Evolutionary conservation across 108 stramenopile species (phyloP).

Genomic region (Cyclotella choctawhatcheeana): DNA sequence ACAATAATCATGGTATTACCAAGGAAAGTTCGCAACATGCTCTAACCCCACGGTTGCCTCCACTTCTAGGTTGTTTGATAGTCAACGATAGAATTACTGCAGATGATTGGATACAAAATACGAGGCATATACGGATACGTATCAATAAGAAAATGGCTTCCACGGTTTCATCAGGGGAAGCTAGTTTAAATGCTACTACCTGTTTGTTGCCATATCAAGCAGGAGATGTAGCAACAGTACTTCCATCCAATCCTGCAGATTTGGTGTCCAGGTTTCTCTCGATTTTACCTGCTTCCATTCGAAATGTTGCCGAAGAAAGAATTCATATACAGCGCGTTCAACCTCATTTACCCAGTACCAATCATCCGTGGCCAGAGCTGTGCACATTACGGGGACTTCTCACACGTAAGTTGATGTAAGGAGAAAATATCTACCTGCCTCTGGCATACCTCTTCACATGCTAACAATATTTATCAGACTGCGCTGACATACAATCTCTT

Average conservation of each 20-base stretch:
- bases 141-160: conserved; percentile 7
- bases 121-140: conserved; percentile 67
- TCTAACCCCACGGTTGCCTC: conserved; percentile 4
- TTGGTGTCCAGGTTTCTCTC: conserved; percentile 66
- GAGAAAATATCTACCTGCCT: too few species aligned
- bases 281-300: conserved; percentile 65
- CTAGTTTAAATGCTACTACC: background rate
- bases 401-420: conserved; percentile 27
- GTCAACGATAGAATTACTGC: conserved; percentile 74
- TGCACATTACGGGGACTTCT: conserved; percentile 79
- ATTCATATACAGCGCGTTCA: conserved; percentile 48
- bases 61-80: conserved; percentile 58
- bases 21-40: background rate
- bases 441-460: too few species aligned
- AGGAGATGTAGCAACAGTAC: conserved; percentile 77
- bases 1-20: background rate
- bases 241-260: conserved; percentile 65
- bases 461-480: conserved; percentile 40
- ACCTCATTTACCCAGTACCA: conserved; percentile 5
- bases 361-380: conserved; percentile 60
- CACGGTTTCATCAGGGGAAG: background rate
- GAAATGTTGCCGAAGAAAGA: conserved; percentile 52
- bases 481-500: conserved; percentile 79
- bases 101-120: conserved; percentile 80
- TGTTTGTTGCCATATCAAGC: conserved; percentile 66